These are phyloP conservation scores for Pyrus hybrid DNA, from an alignment of 331 rosid species.

Conservation along the genomic window DNA sequence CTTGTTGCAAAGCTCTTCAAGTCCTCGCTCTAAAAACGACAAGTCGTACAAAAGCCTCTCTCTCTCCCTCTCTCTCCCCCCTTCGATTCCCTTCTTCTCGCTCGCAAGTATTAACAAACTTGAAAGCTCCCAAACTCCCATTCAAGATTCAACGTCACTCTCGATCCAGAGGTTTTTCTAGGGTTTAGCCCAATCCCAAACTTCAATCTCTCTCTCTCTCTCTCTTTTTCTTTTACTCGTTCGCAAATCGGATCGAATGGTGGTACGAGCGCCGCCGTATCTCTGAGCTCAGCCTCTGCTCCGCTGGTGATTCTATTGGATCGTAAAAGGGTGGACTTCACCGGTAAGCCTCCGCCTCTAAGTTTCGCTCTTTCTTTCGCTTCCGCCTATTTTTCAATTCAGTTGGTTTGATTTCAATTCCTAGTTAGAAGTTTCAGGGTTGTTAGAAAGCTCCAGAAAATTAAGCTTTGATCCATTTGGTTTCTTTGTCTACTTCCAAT, in stretches of 20 bases:
- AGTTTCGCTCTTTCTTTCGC: not conserved
- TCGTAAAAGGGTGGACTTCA: constrained; percentile 17
- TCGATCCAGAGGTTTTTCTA: constrained; percentile 23
- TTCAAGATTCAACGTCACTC: not conserved
- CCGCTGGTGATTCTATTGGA: constrained; percentile 2
- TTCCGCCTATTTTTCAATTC: not conserved
- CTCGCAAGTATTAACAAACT: not conserved
- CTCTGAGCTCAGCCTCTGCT: constrained; percentile 11
- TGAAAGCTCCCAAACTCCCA: not conserved
- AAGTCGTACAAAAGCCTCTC: not conserved
- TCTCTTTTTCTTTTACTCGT: not conserved
- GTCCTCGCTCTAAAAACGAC: not conserved
- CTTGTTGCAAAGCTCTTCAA: too few species aligned
- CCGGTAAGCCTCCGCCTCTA: constrained; percentile 24
- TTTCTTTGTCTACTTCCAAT: not conserved
- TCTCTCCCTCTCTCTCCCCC: not conserved
- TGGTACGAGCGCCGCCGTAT: not conserved
- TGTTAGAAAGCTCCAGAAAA: not conserved
- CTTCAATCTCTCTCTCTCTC: not conserved
- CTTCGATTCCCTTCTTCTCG: not conserved
- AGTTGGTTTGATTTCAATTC: not conserved
- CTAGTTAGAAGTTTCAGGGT: not conserved
- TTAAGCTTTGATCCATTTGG: not conserved
- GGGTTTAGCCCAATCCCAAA: constrained; percentile 34
- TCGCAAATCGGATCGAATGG: not conserved